phyloP scores from a whole-genome alignment of 352 stramenopile genomes.

The Aphanomyces stellatus region DNA sequence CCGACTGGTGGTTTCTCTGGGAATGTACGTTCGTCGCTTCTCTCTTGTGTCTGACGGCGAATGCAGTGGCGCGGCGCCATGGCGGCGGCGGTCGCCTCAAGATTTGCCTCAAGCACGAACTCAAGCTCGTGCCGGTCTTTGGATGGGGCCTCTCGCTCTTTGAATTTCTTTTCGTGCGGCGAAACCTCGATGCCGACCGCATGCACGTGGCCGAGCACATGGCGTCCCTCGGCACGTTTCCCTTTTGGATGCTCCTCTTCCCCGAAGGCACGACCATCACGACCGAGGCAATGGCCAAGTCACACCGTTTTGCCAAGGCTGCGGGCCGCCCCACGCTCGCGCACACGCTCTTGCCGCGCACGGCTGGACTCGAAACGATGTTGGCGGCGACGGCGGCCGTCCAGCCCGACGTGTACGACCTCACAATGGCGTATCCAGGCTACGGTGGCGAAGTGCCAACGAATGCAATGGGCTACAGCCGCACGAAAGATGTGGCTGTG shows the following conservation, averaged over 20 bases:
- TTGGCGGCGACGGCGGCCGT: slow-evolving; percentile 69
- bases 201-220: slow-evolving; percentile 73
- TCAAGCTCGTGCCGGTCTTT: slow-evolving; percentile 83
- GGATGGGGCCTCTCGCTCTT: slow-evolving; percentile 87
- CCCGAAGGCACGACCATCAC: slow-evolving; percentile 89
- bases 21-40: slow-evolving; percentile 26
- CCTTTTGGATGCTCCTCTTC: slow-evolving; percentile 87
- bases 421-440: slow-evolving; percentile 84
- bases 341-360: slow-evolving; percentile 86
- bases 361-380: slow-evolving; percentile 89
- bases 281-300: slow-evolving; percentile 81
- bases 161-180: slow-evolving; percentile 84
- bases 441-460: slow-evolving; percentile 81
- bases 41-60: too few species aligned
- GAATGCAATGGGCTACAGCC: slow-evolving; percentile 82
- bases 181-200: slow-evolving; percentile 70
- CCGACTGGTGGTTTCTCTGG: slow-evolving; percentile 92
- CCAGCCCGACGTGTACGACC: slow-evolving; percentile 89
- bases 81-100: slow-evolving; percentile 77
- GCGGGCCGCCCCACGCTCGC: slow-evolving; percentile 80
- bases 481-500: slow-evolving; percentile 71
- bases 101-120: slow-evolving; percentile 87
- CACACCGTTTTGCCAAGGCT: slow-evolving; percentile 81
- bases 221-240: slow-evolving; percentile 68
- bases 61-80: slow-evolving; percentile 48